Evolutionary conservation across 176 grass and related monocot genomes (phyloP), one percentile per base, ranked within the genome.

Genomic region (Guadua angustifolia): DNA sequence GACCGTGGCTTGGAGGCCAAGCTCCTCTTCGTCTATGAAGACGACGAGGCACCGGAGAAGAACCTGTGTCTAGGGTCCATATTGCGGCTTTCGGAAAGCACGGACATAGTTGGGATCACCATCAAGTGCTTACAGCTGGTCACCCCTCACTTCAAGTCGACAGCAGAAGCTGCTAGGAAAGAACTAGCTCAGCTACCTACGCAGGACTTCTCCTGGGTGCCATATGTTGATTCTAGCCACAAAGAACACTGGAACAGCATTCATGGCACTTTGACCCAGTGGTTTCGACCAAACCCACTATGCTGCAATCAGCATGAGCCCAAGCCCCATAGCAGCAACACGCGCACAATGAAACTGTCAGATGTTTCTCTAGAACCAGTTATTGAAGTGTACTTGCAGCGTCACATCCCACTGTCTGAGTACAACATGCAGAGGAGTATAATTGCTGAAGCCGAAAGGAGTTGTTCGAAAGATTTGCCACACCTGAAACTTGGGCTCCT

Each of bases 301-400:
- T 83, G 81, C 9, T 83, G 81, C 78, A 38, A 39, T 3, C 57
- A 83, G 32, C 44, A 51, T 8, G 45, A 36, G 25, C 44, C 43
- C 26, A 79, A 0, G 8, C 7, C 25, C 0, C 12, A 42, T 35
- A 45, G 42, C 58, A 49, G 14, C 45, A 50, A 7, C 13, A n/a
- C 25, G 9, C 24, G 15, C 32, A n/a, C 19, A 22, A 1, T 3
- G 35, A n/a, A 38, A 17, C 13, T 44, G 21, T 24, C 59, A 62
- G 16, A 11, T 22, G 6, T 53, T 33, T 26, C 63, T 49, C 24
- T 62, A 29, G 53, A 73, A 24, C 55, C 25, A 38, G 11, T 83
- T 16, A 63, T 19, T 32, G 22, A 36, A 22, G 18, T 73, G 11
- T 6, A 8, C 72, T 63, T 73, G 25, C 12, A 73, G 3, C 18